Conservation (phyloP, 805 yeast genomes). For the Starmerella bacillaris region DNA sequence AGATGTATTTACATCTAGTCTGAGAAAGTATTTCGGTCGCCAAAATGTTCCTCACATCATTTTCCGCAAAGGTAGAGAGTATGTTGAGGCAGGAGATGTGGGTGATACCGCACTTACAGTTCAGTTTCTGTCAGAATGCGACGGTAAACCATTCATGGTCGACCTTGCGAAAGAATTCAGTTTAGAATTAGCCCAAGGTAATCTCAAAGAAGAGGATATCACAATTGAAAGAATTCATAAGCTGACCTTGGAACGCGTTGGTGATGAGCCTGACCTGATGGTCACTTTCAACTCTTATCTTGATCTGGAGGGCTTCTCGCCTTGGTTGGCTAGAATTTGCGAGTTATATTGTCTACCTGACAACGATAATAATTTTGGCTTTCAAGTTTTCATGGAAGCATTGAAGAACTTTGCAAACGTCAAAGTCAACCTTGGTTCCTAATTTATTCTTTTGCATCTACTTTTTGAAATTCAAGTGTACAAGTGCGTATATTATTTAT, state of each 20-base stretch:
- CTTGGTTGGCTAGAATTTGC: constrained; percentile 86
- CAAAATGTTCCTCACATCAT: constrained; percentile 30
- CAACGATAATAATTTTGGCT: constrained; percentile 53
- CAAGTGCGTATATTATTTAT: neutral
- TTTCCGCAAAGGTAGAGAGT: constrained; percentile 5
- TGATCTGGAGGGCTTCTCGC: constrained; percentile 88
- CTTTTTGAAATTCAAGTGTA: too few species aligned
- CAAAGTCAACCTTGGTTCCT: constrained; percentile 79
- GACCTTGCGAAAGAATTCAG: constrained; percentile 76
- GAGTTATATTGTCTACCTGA: constrained; percentile 87
- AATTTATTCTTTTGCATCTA: too few species aligned
- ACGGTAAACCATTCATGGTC: constrained; percentile 80
- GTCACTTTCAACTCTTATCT: constrained; percentile 70
- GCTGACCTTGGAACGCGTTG: constrained; percentile 42
- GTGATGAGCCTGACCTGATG: constrained; percentile 82
- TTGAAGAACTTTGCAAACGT: constrained; percentile 43
- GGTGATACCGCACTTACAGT: constrained; percentile 31
- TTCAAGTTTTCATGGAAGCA: constrained; percentile 52
- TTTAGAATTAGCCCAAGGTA: constrained; percentile 45
- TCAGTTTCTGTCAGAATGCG: constrained; percentile 49
- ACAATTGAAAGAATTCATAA: constrained; percentile 53
- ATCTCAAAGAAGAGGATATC: constrained; percentile 46
- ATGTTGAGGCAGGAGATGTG: constrained; percentile 1
- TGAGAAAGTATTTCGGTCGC: constrained; percentile 42
- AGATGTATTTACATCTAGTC: constrained; percentile 38